These are phyloP conservation scores for Sphaerostilbella broomeana DNA, from an alignment of 2,329 filamentous ascomycete genomes.

Conservation along the genomic window DNA sequence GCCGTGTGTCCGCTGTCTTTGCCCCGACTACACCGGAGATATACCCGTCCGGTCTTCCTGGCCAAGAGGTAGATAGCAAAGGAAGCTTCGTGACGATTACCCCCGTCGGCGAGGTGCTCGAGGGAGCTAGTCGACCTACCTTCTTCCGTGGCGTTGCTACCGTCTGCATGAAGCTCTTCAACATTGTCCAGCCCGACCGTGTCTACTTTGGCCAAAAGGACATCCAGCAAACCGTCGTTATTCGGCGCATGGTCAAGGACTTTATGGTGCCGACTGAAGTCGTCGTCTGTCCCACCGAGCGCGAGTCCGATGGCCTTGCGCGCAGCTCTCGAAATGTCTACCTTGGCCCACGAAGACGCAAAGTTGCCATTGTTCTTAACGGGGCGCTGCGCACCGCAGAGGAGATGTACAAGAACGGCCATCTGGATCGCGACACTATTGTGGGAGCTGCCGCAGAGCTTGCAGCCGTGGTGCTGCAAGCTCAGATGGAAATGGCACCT, in stretches of 20 bases:
- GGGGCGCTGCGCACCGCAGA: conserved; percentile 66
- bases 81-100: conserved; percentile 91
- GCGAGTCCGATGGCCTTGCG: conserved; percentile 77
- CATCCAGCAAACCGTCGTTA: conserved; percentile 88
- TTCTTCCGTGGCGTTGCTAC: conserved; percentile 97
- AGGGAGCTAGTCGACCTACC: conserved; percentile 79
- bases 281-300: conserved; percentile 64
- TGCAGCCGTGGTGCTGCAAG: conserved; percentile 44
- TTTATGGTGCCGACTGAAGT: conserved; percentile 75
- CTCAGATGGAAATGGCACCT: conserved; percentile 56
- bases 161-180: conserved; percentile 75
- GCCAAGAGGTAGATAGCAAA: conserved; percentile 63
- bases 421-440: conserved; percentile 56
- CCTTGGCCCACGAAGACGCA: conserved; percentile 67
- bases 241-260: conserved; percentile 79
- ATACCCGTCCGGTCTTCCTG: conserved; percentile 77
- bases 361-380: conserved; percentile 64
- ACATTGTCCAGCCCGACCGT: conserved; percentile 51
- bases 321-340: conserved; percentile 94
- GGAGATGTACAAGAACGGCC: conserved; percentile 50
- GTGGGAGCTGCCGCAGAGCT: conserved; percentile 63
- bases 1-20: conserved; percentile 75
- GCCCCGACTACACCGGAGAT: conserved; percentile 76
- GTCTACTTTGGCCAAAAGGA: conserved; percentile 98
- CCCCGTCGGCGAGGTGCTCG: conserved; percentile 71